These are phyloP conservation scores for Botrytis cinerea DNA, from an alignment of 2,329 filamentous ascomycete species.

Conservation along the genomic window DNA sequence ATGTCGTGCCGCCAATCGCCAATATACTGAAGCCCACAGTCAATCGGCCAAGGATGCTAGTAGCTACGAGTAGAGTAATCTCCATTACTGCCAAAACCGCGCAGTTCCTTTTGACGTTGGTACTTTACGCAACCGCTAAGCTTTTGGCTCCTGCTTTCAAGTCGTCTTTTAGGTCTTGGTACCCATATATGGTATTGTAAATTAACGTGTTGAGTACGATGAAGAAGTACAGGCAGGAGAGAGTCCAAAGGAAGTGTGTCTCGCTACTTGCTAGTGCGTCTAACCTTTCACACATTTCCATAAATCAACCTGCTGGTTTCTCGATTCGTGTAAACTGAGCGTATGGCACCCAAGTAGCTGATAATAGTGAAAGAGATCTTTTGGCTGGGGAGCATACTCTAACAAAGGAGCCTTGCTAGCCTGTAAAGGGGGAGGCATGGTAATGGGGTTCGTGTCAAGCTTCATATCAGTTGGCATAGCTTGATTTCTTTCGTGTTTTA, in stretches of 20 bases:
- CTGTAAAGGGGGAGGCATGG: neutral
- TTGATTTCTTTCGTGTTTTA: neutral
- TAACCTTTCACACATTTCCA: neutral
- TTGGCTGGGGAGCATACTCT: neutral
- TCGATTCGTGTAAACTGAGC: neutral
- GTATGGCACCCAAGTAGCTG: neutral
- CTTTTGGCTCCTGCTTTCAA: neutral
- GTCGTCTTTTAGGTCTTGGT: neutral
- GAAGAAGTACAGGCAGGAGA: neutral
- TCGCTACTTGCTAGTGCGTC: neutral
- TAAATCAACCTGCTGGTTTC: neutral
- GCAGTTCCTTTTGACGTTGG: neutral
- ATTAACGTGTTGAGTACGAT: neutral
- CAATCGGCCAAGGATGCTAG: neutral
- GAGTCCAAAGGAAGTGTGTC: neutral
- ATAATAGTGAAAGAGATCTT: neutral
- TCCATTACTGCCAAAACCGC: neutral
- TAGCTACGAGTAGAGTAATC: neutral
- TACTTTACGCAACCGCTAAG: neutral
- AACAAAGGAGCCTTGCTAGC: no score
- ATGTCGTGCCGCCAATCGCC: neutral
- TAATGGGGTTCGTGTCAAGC: neutral
- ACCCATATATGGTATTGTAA: neutral
- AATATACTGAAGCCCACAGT: neutral
- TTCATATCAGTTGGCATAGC: neutral